Evolutionary conservation across 2,329 filamentous ascomycete genomes (phyloP).

Genomic region (Verticillium zaregamsianum): DNA sequence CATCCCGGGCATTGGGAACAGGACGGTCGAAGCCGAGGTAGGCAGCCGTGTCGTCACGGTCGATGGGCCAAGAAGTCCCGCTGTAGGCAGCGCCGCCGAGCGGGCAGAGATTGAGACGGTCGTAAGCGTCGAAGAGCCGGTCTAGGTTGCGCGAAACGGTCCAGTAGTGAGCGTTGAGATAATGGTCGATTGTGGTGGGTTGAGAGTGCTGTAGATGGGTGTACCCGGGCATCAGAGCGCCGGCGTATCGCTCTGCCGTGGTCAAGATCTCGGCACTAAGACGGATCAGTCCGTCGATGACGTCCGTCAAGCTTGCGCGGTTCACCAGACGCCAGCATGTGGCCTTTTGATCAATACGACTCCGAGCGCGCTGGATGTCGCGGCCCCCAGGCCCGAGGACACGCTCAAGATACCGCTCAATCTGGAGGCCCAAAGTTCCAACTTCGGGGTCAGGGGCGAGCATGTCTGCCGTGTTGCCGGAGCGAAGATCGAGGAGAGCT

Average conservation of each 20-base stretch:
- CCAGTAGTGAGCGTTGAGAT: constrained; percentile 1
- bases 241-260: neutral
- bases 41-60: neutral
- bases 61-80: neutral
- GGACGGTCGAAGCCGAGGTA: constrained; percentile 1
- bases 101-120: neutral
- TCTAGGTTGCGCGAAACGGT: neutral
- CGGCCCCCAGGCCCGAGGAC: neutral
- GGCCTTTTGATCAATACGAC: neutral
- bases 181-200: neutral
- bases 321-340: neutral
- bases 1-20: neutral
- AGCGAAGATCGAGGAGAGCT: neutral
- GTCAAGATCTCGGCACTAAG: neutral
- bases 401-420: neutral
- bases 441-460: neutral
- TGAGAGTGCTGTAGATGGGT: constrained; percentile 1
- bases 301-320: neutral
- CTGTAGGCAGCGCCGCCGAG: constrained; percentile 1
- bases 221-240: neutral
- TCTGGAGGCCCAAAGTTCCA: neutral
- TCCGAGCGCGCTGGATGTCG: neutral
- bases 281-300: neutral
- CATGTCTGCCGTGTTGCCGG: neutral
- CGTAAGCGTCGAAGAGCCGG: neutral